Evolutionary conservation across 495 filamentous ascomycete species (phyloP).

Genomic region (Annulohypoxylon moriforme): DNA sequence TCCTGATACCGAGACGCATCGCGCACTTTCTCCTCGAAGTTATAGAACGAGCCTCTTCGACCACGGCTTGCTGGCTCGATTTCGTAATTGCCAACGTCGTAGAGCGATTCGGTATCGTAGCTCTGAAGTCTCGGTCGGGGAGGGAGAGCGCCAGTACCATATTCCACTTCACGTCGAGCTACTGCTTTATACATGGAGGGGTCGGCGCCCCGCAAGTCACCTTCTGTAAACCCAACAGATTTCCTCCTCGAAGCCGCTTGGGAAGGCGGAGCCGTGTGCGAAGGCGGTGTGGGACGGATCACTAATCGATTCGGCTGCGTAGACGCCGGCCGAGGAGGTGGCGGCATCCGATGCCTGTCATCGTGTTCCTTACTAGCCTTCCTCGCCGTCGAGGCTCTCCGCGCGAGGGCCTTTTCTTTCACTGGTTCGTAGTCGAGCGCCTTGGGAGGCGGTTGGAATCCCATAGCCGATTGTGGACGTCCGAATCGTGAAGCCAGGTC

Average conservation of each 20-base stretch:
- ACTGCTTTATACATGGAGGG: constrained; percentile 51
- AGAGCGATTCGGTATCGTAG: constrained; percentile 45
- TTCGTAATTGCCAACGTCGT: constrained; percentile 35
- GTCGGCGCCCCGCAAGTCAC: constrained; percentile 45
- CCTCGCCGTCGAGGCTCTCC: constrained; percentile 54
- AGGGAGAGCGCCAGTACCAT: constrained; percentile 44
- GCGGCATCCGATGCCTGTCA: constrained; percentile 54
- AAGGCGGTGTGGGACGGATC: constrained; percentile 50
- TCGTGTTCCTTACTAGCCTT: constrained; percentile 53
- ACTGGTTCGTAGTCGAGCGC: constrained; percentile 48
- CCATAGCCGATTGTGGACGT: constrained; percentile 59
- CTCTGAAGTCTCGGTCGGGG: constrained; percentile 38
- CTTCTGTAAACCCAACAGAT: constrained; percentile 51
- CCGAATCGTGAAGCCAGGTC: constrained; percentile 51
- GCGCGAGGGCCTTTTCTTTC: constrained; percentile 44
- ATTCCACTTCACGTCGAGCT: constrained; percentile 46
- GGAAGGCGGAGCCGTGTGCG: constrained; percentile 42
- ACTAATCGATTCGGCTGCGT: constrained; percentile 51
- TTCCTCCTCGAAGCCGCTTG: constrained; percentile 45
- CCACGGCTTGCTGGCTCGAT: constrained; percentile 40
- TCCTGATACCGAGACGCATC: constrained; percentile 63
- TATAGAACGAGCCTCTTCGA: constrained; percentile 46
- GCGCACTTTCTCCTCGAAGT: constrained; percentile 63
- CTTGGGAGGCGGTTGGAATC: constrained; percentile 49
- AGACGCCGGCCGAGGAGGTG: constrained; percentile 55